These are phyloP conservation scores for Ensete glaucum DNA, from an alignment of 176 grass and related monocot species.

Conservation along the genomic window DNA sequence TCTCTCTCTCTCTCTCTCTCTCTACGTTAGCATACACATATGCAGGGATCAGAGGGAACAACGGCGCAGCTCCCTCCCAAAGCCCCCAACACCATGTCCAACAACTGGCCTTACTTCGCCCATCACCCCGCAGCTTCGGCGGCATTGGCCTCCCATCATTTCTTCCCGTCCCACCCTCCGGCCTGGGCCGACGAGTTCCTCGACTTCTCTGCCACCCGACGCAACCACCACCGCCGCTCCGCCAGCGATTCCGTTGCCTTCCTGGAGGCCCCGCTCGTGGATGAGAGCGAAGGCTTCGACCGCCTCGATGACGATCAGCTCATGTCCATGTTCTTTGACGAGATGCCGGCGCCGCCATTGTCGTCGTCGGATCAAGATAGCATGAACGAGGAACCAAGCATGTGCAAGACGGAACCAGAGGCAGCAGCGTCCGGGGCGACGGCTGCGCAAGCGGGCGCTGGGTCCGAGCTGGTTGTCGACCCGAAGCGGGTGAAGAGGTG, in stretches of 20 bases:
- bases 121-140: not conserved
- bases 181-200: constrained; percentile 54
- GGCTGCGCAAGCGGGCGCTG: not conserved
- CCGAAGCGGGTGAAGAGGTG: constrained; percentile 89
- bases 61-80: constrained; percentile 85
- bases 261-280: constrained; percentile 50
- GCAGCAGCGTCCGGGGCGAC: constrained; percentile 19
- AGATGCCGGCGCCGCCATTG: constrained; percentile 34
- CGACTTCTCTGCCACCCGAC: constrained; percentile 51
- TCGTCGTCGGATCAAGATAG: constrained; percentile 18
- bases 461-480: constrained; percentile 33
- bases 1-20: not conserved
- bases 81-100: constrained; percentile 23
- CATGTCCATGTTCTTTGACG: constrained; percentile 97
- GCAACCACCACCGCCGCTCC: constrained; percentile 63
- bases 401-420: constrained; percentile 37
- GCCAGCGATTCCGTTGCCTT: constrained; percentile 84
- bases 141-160: not conserved
- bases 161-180: constrained; percentile 25
- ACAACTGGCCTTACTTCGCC: constrained; percentile 5
- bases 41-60: not conserved
- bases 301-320: constrained; percentile 90
- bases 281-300: constrained; percentile 55
- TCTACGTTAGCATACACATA: not conserved
- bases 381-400: constrained; percentile 21